Evolutionary conservation across 176 grass and related monocot species (phyloP), one percentile per base, ranked within the genome.

Genomic region (Cymbopogon citratus): DNA sequence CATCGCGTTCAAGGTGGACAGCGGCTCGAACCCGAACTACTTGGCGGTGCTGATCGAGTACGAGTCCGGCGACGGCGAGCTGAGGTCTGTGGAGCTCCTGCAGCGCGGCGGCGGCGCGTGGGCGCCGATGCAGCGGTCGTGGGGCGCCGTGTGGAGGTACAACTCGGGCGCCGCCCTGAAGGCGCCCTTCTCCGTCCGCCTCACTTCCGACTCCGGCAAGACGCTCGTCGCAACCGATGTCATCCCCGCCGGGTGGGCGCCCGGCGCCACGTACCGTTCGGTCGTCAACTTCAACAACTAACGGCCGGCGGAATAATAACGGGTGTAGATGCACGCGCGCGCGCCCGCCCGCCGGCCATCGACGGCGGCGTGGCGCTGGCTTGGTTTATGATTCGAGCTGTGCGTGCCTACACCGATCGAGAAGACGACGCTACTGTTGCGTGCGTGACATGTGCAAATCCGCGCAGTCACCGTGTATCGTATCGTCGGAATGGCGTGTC

Each of bases 21-120:
- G 48, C 31, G 91, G 94, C 34, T 97, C 94, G 21, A 97, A 97
- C 87, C 65, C 86, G 8, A 73, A 89, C 87, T 97, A 97, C 90
- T 71, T 97, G 4, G 94, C 91, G 3, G 44, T 97, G 26, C 77
- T 94, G 10, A 23, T 94, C 68, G 90, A 94, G 85, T 94, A 89
- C 78, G 87, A 87, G 83, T 73, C 74, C 46, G 91, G 90, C 10
- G 94, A 97, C 66, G 94, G 91, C 75, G 91, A 90, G 63, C 94
- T 97, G 25, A 63, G 80, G 7, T 78, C 82, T 3, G 94, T 97
- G 5, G 92, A 91, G 61, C 80, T 97, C 24, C 85, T 74, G 91
- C 83, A 92, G 68, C 4, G 13, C 31, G 76, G 69, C 35, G 83
- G 41, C 46, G 48, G 41, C 35, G 27, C 16, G 24, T 94, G 91